phyloP scores from a whole-genome alignment of 139 green algal species.

The Medakamo hakoo region DNA sequence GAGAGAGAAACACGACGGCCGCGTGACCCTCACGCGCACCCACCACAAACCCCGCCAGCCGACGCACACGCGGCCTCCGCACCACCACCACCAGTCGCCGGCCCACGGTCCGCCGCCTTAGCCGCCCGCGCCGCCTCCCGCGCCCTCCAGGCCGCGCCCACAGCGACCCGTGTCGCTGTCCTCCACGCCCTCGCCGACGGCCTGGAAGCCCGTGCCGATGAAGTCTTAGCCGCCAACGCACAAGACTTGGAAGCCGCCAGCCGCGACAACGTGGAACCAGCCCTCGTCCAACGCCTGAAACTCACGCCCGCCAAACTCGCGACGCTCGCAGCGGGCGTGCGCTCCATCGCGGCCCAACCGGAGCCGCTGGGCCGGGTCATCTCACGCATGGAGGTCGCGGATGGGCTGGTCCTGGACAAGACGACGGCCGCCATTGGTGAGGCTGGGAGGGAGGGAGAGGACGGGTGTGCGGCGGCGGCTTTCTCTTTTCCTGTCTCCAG shows the following conservation, averaged over 20 bases:
- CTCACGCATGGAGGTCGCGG: constrained; percentile 58
- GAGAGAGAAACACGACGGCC: too few species aligned
- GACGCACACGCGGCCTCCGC: too few species aligned
- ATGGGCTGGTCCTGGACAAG: constrained; percentile 87
- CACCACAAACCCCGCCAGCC: too few species aligned
- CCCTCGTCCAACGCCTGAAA: constrained; percentile 78
- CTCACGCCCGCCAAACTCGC: constrained; percentile 84
- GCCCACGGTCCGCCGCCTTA: constrained; percentile 40
- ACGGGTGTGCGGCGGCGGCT: too few species aligned
- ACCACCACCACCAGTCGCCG: too few species aligned
- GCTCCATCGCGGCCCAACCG: constrained; percentile 64
- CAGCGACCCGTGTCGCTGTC: constrained; percentile 39
- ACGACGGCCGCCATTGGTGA: constrained; percentile 78
- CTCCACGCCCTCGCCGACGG: constrained; percentile 64
- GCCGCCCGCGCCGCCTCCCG: constrained; percentile 56
- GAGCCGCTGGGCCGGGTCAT: constrained; percentile 63
- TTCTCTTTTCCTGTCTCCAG: too few species aligned
- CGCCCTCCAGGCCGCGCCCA: constrained; percentile 58
- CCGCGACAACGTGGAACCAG: constrained; percentile 36
- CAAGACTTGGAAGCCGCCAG: constrained; percentile 41
- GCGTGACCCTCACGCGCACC: too few species aligned
- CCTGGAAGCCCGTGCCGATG: constrained; percentile 46
- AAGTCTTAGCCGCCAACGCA: constrained; percentile 74
- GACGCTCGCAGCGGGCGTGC: constrained; percentile 46
- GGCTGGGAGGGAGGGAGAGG: too few species aligned